Evolutionary conservation across 352 stramenopile species (phyloP), one percentile per base, ranked within the genome.

Genomic region (Sclerospora graminicola): DNA sequence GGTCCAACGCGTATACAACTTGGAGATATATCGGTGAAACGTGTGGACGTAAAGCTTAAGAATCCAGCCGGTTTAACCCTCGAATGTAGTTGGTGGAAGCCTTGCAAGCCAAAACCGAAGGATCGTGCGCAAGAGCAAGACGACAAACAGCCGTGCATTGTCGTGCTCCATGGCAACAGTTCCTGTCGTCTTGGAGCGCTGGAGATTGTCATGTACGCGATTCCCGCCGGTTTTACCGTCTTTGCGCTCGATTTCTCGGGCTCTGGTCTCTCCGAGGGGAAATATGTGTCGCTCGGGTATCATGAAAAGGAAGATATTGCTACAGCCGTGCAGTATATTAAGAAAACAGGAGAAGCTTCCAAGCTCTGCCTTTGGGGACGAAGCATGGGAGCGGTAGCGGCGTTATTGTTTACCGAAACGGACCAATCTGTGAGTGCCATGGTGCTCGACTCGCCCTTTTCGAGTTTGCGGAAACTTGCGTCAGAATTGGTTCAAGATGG

Each of bases 81-180:
- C 60, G 72, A 91, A 45, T 91, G 80, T 61, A 91, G 80, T 48
- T 91, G 80, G 80, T 91, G 80, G 80, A 86, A 87, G 54, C 66
- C 70, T 5, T 66, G 66, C 18, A 52, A 47, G 31, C 8, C 34
- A 18, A 41, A 52, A 8, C 40, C 24, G 13, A n/a, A n/a, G n/a
- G 45, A 15, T 9, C 18, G 46, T 15, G 16, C 21, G 10, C 10
- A 40, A 8, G 35, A 32, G n/a, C 15, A 52, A 26, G 46, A 67
- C 31, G 82, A 85, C 37, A 16, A 35, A 18, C 30, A 13, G 0
- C 75, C 79, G 41, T 91, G 80, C 39, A 89, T 91, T 35, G 59
- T 91, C 23, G 65, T 91, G 21, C 65, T 91, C 16, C 80, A 91
- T 33, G 80, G 80, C 46, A 91, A 91, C 35, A 89, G 77, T 59